These are phyloP conservation scores for Beverwykella pulmonaria DNA, from an alignment of 495 filamentous ascomycete genomes.

Conservation along the genomic window DNA sequence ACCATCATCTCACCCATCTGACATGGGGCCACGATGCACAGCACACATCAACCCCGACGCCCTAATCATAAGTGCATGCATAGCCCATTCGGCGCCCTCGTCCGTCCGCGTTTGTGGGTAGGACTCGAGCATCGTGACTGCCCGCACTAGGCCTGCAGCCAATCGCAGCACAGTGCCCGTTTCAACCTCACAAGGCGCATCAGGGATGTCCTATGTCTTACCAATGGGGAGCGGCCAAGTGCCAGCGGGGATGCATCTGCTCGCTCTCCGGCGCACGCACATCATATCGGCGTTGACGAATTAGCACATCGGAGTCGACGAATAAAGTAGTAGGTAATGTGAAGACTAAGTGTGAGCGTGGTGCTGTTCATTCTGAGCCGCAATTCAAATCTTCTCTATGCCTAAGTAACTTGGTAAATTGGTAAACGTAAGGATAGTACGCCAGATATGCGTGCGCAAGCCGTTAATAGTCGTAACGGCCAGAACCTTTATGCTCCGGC, in stretches of 20 bases:
- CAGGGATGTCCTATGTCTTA: neutral
- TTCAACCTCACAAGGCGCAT: neutral
- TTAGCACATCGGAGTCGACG: too few relatives aligned
- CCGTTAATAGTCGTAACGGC: neutral
- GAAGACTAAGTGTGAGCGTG: too few relatives aligned
- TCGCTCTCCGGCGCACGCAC: too few relatives aligned
- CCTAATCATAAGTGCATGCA: neutral
- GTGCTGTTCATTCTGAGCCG: neutral
- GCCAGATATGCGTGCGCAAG: slow-evolving; percentile 5
- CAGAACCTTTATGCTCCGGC: neutral
- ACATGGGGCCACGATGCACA: neutral
- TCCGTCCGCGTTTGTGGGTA: too few relatives aligned
- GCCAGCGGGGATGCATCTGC: too few relatives aligned
- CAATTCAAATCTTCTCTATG: too few relatives aligned
- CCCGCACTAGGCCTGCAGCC: neutral
- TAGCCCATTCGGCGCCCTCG: slow-evolving; percentile 3
- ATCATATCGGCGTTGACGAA: too few relatives aligned
- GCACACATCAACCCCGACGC: neutral
- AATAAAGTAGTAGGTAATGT: too few relatives aligned
- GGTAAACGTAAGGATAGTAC: slow-evolving; percentile 4
- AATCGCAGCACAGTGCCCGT: neutral
- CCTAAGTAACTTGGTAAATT: too few relatives aligned
- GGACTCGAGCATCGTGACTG: neutral
- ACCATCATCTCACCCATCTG: neutral
- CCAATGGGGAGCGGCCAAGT: neutral